phyloP scores from a whole-genome alignment of 805 yeast species.

The Wickerhamiella domercqiae region DNA sequence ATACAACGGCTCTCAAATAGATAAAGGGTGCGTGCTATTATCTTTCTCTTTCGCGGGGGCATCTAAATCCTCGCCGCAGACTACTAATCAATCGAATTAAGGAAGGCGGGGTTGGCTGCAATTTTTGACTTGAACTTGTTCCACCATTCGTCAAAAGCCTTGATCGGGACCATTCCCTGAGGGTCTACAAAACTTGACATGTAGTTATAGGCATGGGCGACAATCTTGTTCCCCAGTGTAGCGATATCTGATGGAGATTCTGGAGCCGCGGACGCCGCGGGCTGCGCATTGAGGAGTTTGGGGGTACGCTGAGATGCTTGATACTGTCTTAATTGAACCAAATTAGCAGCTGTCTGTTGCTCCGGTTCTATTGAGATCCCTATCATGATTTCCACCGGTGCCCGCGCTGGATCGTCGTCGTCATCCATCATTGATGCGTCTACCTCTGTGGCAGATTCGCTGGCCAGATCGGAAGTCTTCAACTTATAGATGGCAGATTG shows the following conservation, averaged over 20 bases:
- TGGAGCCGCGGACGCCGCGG: conserved; percentile 20
- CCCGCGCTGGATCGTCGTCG: conserved; percentile 29
- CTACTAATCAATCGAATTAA: conserved; percentile 34
- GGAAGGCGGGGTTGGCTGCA: conserved; percentile 66
- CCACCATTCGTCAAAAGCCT: conserved; percentile 90
- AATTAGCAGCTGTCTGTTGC: conserved; percentile 43
- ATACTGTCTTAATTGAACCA: conserved; percentile 20
- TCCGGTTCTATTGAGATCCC: conserved; percentile 89
- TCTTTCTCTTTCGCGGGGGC: too few species aligned
- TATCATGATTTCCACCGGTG: conserved; percentile 30
- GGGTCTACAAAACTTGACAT: conserved; percentile 73
- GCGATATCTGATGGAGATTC: conserved; percentile 35
- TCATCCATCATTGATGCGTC: conserved; percentile 43
- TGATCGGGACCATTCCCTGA: conserved; percentile 71
- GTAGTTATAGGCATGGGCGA: conserved; percentile 82
- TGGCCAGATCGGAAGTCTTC: conserved; percentile 28
- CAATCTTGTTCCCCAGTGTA: conserved; percentile 67
- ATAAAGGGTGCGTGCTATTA: too few species aligned
- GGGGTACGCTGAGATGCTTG: conserved; percentile 18
- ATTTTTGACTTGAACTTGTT: conserved; percentile 64
- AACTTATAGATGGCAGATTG: conserved; percentile 88
- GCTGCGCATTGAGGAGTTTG: conserved; percentile 16
- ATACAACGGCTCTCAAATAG: too few species aligned
- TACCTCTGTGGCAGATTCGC: conserved; percentile 23
- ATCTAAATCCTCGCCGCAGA: too few species aligned